A percentile compares a stretch with the other conserved stretches of the same genome.
These are phyloP conservation scores for Coniferiporia sulphurascens DNA, from an alignment of 1,284 basidiomycete species.

Conservation along the genomic window DNA sequence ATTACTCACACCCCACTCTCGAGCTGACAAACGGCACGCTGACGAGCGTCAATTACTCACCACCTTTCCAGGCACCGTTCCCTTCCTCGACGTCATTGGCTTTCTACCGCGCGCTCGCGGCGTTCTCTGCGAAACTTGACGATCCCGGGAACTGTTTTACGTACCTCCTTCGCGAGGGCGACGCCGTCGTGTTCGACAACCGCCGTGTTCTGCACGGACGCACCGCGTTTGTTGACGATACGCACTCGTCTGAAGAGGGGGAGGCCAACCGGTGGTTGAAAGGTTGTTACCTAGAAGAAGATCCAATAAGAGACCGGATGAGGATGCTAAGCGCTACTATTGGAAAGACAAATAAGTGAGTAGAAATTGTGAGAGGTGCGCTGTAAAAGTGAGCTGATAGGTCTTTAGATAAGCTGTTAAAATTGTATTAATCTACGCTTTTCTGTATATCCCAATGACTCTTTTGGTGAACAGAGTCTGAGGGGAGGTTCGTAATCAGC, in stretches of 20 bases:
- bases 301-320: constrained; percentile 62
- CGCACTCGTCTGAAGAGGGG: constrained; percentile 31
- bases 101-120: constrained; percentile 64
- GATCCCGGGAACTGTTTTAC: constrained; percentile 51
- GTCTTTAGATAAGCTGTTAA: neutral
- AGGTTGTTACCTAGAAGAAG: constrained; percentile 83
- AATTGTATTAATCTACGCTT: neutral
- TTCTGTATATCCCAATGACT: no score
- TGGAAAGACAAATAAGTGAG: neutral
- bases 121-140: constrained; percentile 62
- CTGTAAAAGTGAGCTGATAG: neutral
- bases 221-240: constrained; percentile 58
- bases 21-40: constrained; percentile 49
- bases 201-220: constrained; percentile 88
- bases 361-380: neutral
- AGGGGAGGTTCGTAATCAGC: no score
- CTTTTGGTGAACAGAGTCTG: no score
- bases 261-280: constrained; percentile 76
- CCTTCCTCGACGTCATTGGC: constrained; percentile 43
- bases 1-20: constrained; percentile 76
- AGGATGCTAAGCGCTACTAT: constrained; percentile 29
- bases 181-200: constrained; percentile 92
- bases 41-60: constrained; percentile 83
- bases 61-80: constrained; percentile 90
- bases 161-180: constrained; percentile 77